These are phyloP conservation scores for Termitomyces sp. DNA, from an alignment of 768 basidiomycete species.

Conservation along the genomic window DNA sequence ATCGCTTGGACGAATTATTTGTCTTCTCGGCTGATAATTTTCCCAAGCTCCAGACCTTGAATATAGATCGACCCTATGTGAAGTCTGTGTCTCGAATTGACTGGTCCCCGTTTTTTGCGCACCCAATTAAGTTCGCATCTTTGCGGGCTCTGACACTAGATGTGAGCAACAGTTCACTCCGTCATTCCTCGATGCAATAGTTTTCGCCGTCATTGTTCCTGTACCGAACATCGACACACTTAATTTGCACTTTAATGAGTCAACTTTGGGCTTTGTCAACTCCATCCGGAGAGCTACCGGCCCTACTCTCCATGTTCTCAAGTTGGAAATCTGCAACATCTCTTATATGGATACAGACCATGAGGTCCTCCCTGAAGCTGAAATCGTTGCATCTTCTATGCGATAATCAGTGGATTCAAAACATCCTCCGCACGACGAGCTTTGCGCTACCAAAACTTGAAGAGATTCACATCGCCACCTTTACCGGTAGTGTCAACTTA, in stretches of 20 bases:
- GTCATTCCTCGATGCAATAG: neutral
- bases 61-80: neutral
- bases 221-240: neutral
- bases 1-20: neutral
- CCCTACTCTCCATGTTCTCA: neutral
- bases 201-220: neutral
- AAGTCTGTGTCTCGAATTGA: neutral
- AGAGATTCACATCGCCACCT: neutral
- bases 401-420: too few species aligned
- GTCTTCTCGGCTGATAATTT: neutral
- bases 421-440: neutral
- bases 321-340: neutral
- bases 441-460: neutral
- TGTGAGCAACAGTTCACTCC: neutral
- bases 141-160: neutral
- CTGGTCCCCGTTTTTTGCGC: neutral
- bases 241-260: neutral
- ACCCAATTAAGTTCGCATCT: neutral
- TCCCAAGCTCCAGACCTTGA: neutral
- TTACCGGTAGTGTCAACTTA: neutral
- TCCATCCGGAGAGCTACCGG: neutral
- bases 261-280: neutral
- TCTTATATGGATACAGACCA: neutral
- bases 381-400: neutral
- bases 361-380: neutral